Base-by-base conservation (phyloP, 306 rosid species). In the Elaeagnus macrophylla region DNA sequence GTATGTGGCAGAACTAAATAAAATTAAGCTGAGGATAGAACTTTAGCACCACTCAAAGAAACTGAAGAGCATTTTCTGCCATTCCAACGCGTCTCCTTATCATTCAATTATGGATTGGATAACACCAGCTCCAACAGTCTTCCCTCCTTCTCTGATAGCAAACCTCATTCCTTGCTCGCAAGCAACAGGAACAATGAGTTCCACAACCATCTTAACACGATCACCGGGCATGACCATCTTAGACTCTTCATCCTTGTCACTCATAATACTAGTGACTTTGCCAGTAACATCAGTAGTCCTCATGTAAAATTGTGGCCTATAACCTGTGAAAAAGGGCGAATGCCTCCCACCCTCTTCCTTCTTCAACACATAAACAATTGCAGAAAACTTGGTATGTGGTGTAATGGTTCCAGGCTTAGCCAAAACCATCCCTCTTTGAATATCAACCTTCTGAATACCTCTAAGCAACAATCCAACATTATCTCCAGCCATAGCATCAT, bases 221-320 rank as follows among this genome's bases (percentile, higher is more conserved):
- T 86, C 95, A 6, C 95, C 95, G 0, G 95, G 95, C 95, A 86
- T 86, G 12, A 86, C 95, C 95, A 86, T 86, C 83, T 86, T 86
- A 0, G 95, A 86, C 74, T 83, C 95, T 67, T 86, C 95, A 64
- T 83, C 93, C 82, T 83, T 81, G 49, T 86, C 95, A 57, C 83
- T 86, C 95, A 83, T 83, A 48, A 86, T 86, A 13, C 76, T 46
- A 3, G 75, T 48, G 53, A 86, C 95, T 59, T 54, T 86, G 6
- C 95, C 95, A 0, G 95, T 86, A 15, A 86, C 95, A 70, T 86
- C 95, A 8, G 95, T 86, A 35, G 95, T 86, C 82, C 95, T 83
- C 95, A 86, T 86, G 74, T 86, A 86, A 64, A 86, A 86, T 54
- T 86, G 95, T 0, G 95, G 95, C 75, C 95, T 65, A 37, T 86